Conservation (phyloP, 352 stramenopile genomes). For the Pythium phragmitis region DNA sequence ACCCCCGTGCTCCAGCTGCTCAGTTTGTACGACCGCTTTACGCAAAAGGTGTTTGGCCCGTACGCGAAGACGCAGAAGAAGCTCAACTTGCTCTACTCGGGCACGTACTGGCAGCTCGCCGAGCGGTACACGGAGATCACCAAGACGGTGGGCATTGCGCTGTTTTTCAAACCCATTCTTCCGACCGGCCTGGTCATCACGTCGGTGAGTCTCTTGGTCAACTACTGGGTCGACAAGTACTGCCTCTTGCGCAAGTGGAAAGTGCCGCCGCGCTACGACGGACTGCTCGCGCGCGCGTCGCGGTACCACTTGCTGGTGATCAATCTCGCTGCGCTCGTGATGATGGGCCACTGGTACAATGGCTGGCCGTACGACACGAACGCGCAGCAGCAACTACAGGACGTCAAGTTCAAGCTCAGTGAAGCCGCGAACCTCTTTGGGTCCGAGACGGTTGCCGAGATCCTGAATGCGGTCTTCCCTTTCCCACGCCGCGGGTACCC, state of each 20-base stretch:
- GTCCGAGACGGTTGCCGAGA: constrained; percentile 30
- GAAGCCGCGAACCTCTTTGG: constrained; percentile 30
- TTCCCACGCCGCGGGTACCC: constrained; percentile 45
- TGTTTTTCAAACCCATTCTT: constrained; percentile 68
- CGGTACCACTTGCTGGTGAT: constrained; percentile 70
- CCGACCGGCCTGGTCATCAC: constrained; percentile 68
- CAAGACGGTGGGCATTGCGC: constrained; percentile 59
- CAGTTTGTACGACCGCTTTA: constrained; percentile 49
- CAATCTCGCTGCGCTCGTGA: constrained; percentile 58
- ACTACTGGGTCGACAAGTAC: constrained; percentile 86
- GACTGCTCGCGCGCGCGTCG: constrained; percentile 54
- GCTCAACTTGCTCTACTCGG: constrained; percentile 76
- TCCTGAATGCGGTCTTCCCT: constrained; percentile 49
- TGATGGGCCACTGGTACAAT: constrained; percentile 82
- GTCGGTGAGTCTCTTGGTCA: constrained; percentile 61
- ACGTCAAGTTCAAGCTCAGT: constrained; percentile 29
- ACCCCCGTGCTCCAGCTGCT: constrained; percentile 66
- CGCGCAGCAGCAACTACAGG: constrained; percentile 33
- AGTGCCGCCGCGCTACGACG: constrained; percentile 58
- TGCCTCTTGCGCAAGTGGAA: constrained; percentile 79
- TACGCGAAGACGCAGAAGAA: constrained; percentile 70
- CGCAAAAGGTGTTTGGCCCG: constrained; percentile 41
- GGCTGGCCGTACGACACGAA: constrained; percentile 68
- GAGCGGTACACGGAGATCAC: constrained; percentile 71
- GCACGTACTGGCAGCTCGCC: constrained; percentile 62